phyloP scores from a whole-genome alignment of 2,329 filamentous ascomycete genomes.

The Pseudogymnoascus sp. region DNA sequence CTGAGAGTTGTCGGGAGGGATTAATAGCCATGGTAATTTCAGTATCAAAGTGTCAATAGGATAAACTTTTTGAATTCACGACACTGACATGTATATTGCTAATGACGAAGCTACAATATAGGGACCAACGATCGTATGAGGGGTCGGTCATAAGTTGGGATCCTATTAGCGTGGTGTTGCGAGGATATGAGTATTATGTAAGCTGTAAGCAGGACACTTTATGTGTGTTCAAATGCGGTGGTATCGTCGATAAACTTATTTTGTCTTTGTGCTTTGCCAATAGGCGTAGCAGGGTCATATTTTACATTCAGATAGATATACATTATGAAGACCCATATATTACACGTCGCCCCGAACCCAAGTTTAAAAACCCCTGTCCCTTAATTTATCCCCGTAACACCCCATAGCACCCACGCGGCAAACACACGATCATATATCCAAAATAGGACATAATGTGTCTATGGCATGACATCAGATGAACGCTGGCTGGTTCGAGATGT shows the following conservation, averaged over 20 bases:
- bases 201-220: background rate
- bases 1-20: background rate
- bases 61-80: background rate
- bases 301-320: background rate
- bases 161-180: background rate
- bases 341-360: background rate
- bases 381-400: background rate
- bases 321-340: background rate
- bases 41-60: background rate
- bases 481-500: background rate
- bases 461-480: background rate
- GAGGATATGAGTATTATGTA: background rate
- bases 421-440: background rate
- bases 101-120: background rate
- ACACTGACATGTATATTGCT: background rate
- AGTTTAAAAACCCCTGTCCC: background rate
- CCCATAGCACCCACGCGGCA: background rate
- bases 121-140: background rate
- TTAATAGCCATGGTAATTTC: background rate
- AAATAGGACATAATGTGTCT: background rate
- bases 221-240: background rate
- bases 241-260: background rate
- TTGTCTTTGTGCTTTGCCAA: background rate
- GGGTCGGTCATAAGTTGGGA: background rate
- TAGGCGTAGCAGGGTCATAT: background rate